Conservation (phyloP, 2,329 filamentous ascomycete genomes). For the Mariannaea elegans region DNA sequence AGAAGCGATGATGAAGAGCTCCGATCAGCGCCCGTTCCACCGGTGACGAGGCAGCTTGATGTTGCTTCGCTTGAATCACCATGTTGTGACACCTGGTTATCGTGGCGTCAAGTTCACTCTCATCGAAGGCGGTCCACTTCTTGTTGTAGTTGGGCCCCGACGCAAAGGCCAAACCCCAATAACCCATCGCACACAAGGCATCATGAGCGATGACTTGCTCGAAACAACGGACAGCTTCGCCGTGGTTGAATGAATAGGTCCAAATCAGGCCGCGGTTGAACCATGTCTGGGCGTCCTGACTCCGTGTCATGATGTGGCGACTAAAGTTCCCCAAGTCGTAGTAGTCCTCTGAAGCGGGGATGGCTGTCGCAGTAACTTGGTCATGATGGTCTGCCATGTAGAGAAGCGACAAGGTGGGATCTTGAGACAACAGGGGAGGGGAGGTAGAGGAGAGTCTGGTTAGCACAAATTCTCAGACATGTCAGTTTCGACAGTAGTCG, state of each 20-base stretch:
- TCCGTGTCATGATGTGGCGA: conserved; percentile 16
- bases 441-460: too few relatives aligned
- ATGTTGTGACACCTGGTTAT: conserved; percentile 4
- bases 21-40: conserved; percentile 68
- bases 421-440: not conserved
- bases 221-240: conserved; percentile 62
- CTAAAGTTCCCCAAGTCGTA: conserved; percentile 23
- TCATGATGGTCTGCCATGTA: conserved; percentile 7
- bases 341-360: conserved; percentile 10
- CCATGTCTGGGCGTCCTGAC: conserved; percentile 61
- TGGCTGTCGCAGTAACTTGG: not conserved
- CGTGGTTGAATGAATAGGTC: conserved; percentile 70
- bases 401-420: not conserved
- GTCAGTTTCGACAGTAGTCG: not conserved
- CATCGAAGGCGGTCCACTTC: conserved; percentile 34
- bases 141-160: conserved; percentile 62
- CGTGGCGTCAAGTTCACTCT: conserved; percentile 18
- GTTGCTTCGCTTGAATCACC: not conserved
- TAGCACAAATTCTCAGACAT: not conserved
- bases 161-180: conserved; percentile 64
- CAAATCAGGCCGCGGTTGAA: conserved; percentile 67
- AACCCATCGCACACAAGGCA: conserved; percentile 46
- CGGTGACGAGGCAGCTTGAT: not conserved
- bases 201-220: conserved; percentile 55
- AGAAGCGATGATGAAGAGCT: conserved; percentile 70